Conservation (phyloP, 179 eudicot genomes). For the Drosera spatulata region DNA sequence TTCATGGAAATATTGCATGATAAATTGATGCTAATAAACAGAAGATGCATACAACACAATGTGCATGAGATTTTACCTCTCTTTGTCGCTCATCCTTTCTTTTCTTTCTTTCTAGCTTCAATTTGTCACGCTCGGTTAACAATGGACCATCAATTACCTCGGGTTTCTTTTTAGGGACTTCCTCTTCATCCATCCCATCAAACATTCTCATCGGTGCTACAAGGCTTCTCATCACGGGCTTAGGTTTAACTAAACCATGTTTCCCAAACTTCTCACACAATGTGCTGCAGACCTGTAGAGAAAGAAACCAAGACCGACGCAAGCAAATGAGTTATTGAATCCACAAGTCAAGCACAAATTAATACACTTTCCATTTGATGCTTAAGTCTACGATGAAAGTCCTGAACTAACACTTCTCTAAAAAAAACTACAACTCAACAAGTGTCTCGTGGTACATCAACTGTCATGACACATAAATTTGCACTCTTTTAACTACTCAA, state of each 20-base stretch:
- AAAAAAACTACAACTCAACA: too few relatives aligned
- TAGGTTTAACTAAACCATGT: slow-evolving; percentile 78
- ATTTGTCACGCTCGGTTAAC: slow-evolving; percentile 84
- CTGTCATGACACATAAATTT: too few relatives aligned
- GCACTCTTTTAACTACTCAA: too few relatives aligned
- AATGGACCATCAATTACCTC: slow-evolving; percentile 91
- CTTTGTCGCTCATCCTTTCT: slow-evolving; percentile 96
- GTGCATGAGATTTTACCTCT: slow-evolving; percentile 41
- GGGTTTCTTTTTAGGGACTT: slow-evolving; percentile 76
- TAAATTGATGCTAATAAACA: too few relatives aligned
- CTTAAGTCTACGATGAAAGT: too few relatives aligned
- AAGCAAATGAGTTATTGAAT: not conserved
- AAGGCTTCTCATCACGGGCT: slow-evolving; percentile 78
- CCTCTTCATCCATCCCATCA: slow-evolving; percentile 93
- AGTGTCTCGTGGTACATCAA: too few relatives aligned
- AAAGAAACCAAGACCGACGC: not conserved
- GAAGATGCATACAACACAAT: too few relatives aligned
- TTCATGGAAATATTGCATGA: too few relatives aligned
- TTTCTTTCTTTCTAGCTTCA: slow-evolving; percentile 84
- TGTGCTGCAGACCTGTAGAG: slow-evolving; percentile 58
- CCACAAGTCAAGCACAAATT: not conserved
- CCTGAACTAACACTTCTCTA: too few relatives aligned
- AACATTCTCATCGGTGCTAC: slow-evolving; percentile 84
- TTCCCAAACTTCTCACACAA: slow-evolving; percentile 85
- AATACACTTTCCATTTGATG: too few relatives aligned